Conservation (phyloP, 495 filamentous ascomycete species). For the Cenococcum geophilum region DNA sequence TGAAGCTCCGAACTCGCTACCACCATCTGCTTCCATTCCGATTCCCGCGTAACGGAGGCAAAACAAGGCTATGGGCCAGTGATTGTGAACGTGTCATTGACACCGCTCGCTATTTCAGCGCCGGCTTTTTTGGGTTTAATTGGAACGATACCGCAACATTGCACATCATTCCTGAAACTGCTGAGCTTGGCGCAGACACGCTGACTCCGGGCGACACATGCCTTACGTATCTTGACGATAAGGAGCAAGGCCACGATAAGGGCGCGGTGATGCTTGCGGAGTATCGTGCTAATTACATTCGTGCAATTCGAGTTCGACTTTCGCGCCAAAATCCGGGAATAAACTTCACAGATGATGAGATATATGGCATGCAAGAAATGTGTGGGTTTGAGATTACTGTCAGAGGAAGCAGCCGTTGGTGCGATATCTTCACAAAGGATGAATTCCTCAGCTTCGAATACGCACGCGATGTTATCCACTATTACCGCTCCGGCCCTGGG, state of each 20-base stretch:
- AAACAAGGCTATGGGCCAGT: slow-evolving; percentile 51
- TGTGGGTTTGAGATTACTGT: slow-evolving; percentile 55
- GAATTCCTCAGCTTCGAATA: slow-evolving; percentile 58
- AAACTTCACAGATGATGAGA: slow-evolving; percentile 41
- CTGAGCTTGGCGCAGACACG: slow-evolving; percentile 48
- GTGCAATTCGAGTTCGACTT: slow-evolving; percentile 44
- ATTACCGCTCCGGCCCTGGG: slow-evolving; percentile 56
- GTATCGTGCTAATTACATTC: slow-evolving; percentile 48
- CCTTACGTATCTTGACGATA: slow-evolving; percentile 46
- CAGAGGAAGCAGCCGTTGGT: slow-evolving; percentile 53
- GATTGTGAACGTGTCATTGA: slow-evolving; percentile 52
- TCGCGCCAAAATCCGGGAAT: slow-evolving; percentile 41
- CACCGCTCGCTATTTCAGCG: slow-evolving; percentile 52
- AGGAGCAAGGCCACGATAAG: slow-evolving; percentile 45
- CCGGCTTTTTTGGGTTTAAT: slow-evolving; percentile 52
- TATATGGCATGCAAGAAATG: slow-evolving; percentile 58
- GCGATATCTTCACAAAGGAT: slow-evolving; percentile 49
- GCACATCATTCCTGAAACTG: slow-evolving; percentile 50
- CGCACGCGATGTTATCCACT: slow-evolving; percentile 54
- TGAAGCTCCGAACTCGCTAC: slow-evolving; percentile 52
- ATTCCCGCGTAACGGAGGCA: background rate
- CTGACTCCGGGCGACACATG: slow-evolving; percentile 57
- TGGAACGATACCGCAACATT: slow-evolving; percentile 43
- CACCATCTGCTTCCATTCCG: slow-evolving; percentile 39
- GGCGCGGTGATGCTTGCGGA: slow-evolving; percentile 44